Conservation (phyloP, 1,284 basidiomycete genomes). For the Omphalotus olearius region DNA sequence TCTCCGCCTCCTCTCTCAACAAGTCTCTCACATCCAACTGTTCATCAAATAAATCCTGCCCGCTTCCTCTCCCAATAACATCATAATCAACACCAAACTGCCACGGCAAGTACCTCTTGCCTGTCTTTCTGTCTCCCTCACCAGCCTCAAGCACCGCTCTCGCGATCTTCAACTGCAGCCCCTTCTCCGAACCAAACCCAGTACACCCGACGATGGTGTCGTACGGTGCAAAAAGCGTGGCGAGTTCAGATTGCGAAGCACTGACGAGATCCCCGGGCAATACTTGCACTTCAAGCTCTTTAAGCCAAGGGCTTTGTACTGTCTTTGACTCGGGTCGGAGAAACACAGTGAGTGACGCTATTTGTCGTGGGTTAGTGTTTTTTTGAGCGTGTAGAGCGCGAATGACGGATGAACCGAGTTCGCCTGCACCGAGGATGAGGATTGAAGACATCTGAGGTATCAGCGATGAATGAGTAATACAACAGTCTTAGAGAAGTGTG, state of each 20-base stretch:
- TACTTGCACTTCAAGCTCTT: slow-evolving; percentile 14
- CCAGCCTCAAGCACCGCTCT: slow-evolving; percentile 24
- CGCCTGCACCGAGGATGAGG: slow-evolving; percentile 28
- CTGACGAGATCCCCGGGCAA: slow-evolving; percentile 17
- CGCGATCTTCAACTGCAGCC: slow-evolving; percentile 24
- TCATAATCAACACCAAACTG: slow-evolving; percentile 36
- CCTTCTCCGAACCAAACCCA: slow-evolving; percentile 25
- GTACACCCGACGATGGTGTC: slow-evolving; percentile 22
- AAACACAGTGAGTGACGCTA: slow-evolving; percentile 13
- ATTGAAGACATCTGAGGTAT: slow-evolving; percentile 12
- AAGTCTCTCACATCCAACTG: slow-evolving; percentile 30
- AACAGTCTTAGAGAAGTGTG: too few relatives aligned
- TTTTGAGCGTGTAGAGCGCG: slow-evolving; percentile 10
- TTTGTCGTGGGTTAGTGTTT: too few relatives aligned
- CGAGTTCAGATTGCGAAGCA: not conserved
- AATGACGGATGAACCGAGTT: slow-evolving; percentile 23
- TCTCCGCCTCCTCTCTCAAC: slow-evolving; percentile 20
- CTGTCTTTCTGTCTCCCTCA: not conserved
- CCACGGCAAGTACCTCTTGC: slow-evolving; percentile 28
- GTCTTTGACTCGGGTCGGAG: slow-evolving; percentile 14
- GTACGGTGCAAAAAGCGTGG: slow-evolving; percentile 17
- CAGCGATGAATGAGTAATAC: too few relatives aligned
- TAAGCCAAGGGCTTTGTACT: slow-evolving; percentile 9
- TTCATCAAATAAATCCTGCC: slow-evolving; percentile 30
- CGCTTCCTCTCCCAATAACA: slow-evolving; percentile 26